Evolutionary conservation across 495 filamentous ascomycete genomes (phyloP).

Genomic region (Xylaria cubensis): DNA sequence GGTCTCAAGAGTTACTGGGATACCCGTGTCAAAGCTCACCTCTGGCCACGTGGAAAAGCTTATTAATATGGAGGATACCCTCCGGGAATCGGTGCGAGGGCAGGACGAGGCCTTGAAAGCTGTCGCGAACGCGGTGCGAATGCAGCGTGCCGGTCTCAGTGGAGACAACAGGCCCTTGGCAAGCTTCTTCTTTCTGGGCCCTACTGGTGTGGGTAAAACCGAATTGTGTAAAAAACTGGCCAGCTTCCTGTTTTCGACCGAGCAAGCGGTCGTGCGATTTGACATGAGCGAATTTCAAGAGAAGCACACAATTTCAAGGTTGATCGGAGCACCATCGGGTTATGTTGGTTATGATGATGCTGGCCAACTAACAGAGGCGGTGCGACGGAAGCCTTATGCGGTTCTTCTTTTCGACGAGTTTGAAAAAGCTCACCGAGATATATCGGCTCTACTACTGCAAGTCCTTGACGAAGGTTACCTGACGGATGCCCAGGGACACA

Average conservation of each 20-base stretch:
- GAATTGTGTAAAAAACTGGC: conserved; percentile 97
- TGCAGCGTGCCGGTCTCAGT: conserved; percentile 91
- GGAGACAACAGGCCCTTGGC: conserved; percentile 91
- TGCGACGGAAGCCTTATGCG: conserved; percentile 93
- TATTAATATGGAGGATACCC: conserved; percentile 90
- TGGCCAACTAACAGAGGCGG: conserved; percentile 94
- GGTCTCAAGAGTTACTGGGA: conserved; percentile 89
- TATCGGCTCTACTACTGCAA: conserved; percentile 90
- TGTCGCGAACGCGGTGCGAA: conserved; percentile 89
- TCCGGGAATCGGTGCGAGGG: conserved; percentile 83
- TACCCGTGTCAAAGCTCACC: conserved; percentile 89
- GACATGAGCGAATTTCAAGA: conserved; percentile 99
- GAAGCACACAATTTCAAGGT: conserved; percentile 90
- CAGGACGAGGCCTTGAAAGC: conserved; percentile 93
- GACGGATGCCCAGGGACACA: conserved; percentile 94
- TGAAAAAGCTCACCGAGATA: conserved; percentile 95
- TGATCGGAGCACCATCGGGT: conserved; percentile 91
- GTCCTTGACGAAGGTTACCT: conserved; percentile 97
- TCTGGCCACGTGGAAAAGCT: conserved; percentile 91
- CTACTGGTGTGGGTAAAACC: conserved; percentile 96
- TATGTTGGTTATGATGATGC: conserved; percentile 98
- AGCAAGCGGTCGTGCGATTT: conserved; percentile 87
- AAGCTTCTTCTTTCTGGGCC: conserved; percentile 96
- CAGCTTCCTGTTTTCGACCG: conserved; percentile 88
- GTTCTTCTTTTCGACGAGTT: conserved; percentile 97